Evolutionary conservation across 2,329 filamentous ascomycete genomes (phyloP), one percentile per base, ranked within the genome.

Genomic region (Cordyceps fumosorosea): DNA sequence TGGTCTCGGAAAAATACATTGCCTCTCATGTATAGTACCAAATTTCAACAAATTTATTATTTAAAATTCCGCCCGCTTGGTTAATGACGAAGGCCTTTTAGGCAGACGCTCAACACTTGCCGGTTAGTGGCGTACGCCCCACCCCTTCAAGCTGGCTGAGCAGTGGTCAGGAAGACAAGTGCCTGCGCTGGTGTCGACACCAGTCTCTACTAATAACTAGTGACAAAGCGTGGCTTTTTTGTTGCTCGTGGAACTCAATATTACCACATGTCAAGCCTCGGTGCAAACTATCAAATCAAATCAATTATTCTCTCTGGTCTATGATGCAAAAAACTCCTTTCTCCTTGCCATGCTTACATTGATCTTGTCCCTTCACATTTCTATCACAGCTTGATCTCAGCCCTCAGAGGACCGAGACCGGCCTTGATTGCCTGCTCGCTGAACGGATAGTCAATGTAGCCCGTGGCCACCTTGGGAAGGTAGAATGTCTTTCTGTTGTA

Each of bases 401-500:
- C n/a, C 20, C 44, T 24, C 10, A 57, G 20, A 48, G 50, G 50
- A 54, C 40, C 48, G 11, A 60, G 57, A 1, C 57, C 57, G n/a
- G 48, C 57, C 50, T 60, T 24, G 40, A 60, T 10, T 12, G 57
- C 57, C 57, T 60, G 37, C 24, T 54, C 51, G 29, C 58, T 61
- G 22, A 61, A 61, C 1, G 51, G 40, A 16, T 55, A 61, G 52
- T 61, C 58, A 18, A 61, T 54, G n/a, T 60, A 60, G 40, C 51
- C 58, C 20, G 29, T 50, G 3, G 51, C 10, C 11, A 18, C 29
- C 50, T 55, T 55, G 40, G 50, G 50, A 22, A 61, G n/a, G 40
- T 70, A 72, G n/a, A 72, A 72, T 0, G 70, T 69, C 3, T 57
- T 56, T 8, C 70, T 57, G 53, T 72, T 64, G 22, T 72, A 72